Evolutionary conservation across 129 eudicot genomes (phyloP), one percentile per base, ranked within the genome.

Genomic region (Artemisia annua): DNA sequence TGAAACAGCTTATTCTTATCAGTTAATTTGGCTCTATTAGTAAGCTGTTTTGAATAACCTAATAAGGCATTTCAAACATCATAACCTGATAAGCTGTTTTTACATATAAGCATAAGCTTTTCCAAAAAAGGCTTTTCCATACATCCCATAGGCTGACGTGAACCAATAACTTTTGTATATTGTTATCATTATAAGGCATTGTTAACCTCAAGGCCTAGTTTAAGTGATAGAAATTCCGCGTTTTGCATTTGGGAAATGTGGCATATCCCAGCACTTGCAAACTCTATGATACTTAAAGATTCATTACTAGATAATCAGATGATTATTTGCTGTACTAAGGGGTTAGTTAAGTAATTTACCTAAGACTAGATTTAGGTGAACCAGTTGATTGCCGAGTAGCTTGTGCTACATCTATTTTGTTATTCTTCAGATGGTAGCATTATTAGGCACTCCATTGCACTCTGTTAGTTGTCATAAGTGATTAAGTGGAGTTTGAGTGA

Each of bases 191-290:
- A 1, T n/a, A n/a, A 35, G 43, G 43, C 43, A 35, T 0, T 1
- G 46, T 6, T 24, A 15, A 15, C 15, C 22, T 16, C 39, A 11
- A 8, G 0, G 57, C 3, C 1, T 32, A 56, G 52, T 39, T 71
- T 35, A 63, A 70, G 46, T 39, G 19, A 52, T 20, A 46, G 16
- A 39, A 19, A 1, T 30, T n/a, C 56, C 3, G 13, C 20, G 61
- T 9, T 44, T 20, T 44, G 11, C 6, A 18, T 32, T 69, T 2
- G 13, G 20, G 65, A 19, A 17, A 17, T 70, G 48, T 32, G 35
- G 75, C 32, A 19, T 48, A 69, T 30, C 17, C 26, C 63, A 69
- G 11, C 49, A 52, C 62, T 16, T 53, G 48, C 61, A 22, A 70
- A 70, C 20, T 54, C 12, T 35, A 50, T 7, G 11, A 30, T 7